phyloP scores from a whole-genome alignment of 768 basidiomycete species.

The Psilocybe cyanescens region DNA sequence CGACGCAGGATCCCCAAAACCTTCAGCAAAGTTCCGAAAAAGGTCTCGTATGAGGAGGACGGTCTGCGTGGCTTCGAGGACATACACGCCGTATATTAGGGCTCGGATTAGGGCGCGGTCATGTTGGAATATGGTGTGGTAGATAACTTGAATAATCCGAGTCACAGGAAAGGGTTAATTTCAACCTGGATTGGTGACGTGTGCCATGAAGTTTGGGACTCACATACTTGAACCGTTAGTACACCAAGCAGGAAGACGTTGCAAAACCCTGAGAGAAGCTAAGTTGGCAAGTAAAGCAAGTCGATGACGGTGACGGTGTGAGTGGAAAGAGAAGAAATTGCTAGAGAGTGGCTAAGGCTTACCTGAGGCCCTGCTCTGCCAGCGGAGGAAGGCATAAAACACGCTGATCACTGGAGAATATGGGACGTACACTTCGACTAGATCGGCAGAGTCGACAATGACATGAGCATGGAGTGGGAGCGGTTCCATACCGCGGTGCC shows the following conservation, averaged over 20 bases:
- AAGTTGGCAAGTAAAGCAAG: neutral
- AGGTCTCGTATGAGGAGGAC: conserved; percentile 4
- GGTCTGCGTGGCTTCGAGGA: conserved; percentile 6
- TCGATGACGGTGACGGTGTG: neutral
- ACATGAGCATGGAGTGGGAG: too few relatives aligned
- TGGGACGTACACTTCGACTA: neutral
- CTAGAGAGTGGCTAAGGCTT: neutral
- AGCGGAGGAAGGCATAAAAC: neutral
- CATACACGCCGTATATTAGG: neutral
- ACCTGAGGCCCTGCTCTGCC: neutral
- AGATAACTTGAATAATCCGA: neutral
- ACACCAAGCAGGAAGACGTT: neutral
- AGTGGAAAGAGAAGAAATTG: neutral
- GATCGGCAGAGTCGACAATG: neutral
- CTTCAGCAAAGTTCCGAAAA: neutral
- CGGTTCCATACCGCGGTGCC: too few relatives aligned
- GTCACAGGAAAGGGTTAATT: too few relatives aligned
- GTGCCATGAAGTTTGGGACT: neutral
- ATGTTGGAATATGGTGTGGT: neutral
- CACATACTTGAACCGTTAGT: conserved; percentile 8
- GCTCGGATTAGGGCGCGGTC: neutral
- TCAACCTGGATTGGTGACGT: neutral
- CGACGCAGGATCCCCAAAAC: conserved; percentile 4
- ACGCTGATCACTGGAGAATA: neutral
- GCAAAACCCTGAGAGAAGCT: neutral